Evolutionary conservation across 2,329 filamentous ascomycete genomes (phyloP).

Genomic region (Thermothelomyces thermophilus): DNA sequence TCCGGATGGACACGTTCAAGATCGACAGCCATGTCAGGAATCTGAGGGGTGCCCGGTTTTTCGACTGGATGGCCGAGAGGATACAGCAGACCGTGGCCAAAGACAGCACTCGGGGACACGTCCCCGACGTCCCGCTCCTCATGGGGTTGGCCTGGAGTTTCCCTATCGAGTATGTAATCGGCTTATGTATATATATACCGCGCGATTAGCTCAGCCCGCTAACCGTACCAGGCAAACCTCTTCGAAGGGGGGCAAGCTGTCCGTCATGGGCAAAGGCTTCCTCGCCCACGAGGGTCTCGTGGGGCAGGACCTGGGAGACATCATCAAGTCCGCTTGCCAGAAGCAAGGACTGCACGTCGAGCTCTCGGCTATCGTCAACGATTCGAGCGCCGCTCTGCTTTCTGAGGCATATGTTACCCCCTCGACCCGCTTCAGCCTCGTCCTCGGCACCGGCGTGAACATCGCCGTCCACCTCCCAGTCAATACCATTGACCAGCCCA

Average conservation of each 20-base stretch:
- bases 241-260: constrained; percentile 50
- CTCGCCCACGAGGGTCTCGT: constrained; percentile 50
- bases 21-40: constrained; percentile 51
- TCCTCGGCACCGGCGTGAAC: constrained; percentile 62
- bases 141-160: constrained; percentile 64
- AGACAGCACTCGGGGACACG: constrained; percentile 34
- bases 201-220: neutral
- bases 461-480: constrained; percentile 59
- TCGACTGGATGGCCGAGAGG: constrained; percentile 60
- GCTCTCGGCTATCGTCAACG: constrained; percentile 58
- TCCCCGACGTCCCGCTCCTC: constrained; percentile 40
- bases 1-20: constrained; percentile 49
- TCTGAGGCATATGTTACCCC: constrained; percentile 55
- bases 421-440: constrained; percentile 56
- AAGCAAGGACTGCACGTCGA: constrained; percentile 46
- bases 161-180: constrained; percentile 61
- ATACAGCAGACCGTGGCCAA: constrained; percentile 50
- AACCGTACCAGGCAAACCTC: constrained; percentile 51
- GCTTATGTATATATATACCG: too few species aligned
- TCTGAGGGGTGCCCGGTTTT: constrained; percentile 54
- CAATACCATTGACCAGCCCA: constrained; percentile 45
- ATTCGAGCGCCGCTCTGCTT: constrained; percentile 59
- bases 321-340: constrained; percentile 50
- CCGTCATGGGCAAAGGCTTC: constrained; percentile 61
- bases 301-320: constrained; percentile 53